These are phyloP conservation scores for Magnusiomyces sp. DNA, from an alignment of 1,139 yeast species.

Conservation along the genomic window DNA sequence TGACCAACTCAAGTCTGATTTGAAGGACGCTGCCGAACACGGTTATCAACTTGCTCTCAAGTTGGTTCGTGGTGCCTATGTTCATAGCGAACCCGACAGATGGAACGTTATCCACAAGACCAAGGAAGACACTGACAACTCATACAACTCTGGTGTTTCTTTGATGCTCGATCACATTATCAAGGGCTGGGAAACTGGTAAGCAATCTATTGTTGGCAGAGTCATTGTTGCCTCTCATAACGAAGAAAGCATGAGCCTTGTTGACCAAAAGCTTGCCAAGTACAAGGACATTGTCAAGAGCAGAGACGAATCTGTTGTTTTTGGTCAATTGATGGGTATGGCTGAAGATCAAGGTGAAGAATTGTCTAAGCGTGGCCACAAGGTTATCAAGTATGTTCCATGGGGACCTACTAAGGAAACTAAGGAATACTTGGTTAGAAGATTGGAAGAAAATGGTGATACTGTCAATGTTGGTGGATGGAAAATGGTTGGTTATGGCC, in stretches of 20 bases:
- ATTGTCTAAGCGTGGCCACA: slow-evolving; percentile 55
- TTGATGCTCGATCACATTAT: slow-evolving; percentile 56
- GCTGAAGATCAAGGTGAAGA: slow-evolving; percentile 82
- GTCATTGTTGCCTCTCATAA: slow-evolving; percentile 92
- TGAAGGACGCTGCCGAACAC: slow-evolving; percentile 51
- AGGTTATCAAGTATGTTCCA: slow-evolving; percentile 87
- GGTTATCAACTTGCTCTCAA: slow-evolving; percentile 75
- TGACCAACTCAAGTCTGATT: slow-evolving; percentile 53
- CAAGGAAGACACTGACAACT: slow-evolving; percentile 67
- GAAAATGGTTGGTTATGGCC: slow-evolving; percentile 56
- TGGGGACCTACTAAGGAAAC: slow-evolving; percentile 98
- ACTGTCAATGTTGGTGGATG: slow-evolving; percentile 91
- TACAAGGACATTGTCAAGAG: slow-evolving; percentile 17
- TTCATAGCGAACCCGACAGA: slow-evolving; percentile 79
- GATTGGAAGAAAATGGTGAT: slow-evolving; percentile 94
- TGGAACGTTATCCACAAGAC: slow-evolving; percentile 57
- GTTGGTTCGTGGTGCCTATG: slow-evolving; percentile 95
- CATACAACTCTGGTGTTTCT: slow-evolving; percentile 65
- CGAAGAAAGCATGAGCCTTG: slow-evolving; percentile 64
- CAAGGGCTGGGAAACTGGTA: slow-evolving; percentile 34
- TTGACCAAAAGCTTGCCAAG: slow-evolving; percentile 46
- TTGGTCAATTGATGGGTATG: slow-evolving; percentile 94
- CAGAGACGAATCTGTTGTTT: slow-evolving; percentile 46
- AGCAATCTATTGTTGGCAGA: slow-evolving; percentile 52
- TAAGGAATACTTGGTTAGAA: slow-evolving; percentile 78